Evolutionary conservation across 331 rosid species (phyloP).

Genomic region (Erythrophleum ivorense): DNA sequence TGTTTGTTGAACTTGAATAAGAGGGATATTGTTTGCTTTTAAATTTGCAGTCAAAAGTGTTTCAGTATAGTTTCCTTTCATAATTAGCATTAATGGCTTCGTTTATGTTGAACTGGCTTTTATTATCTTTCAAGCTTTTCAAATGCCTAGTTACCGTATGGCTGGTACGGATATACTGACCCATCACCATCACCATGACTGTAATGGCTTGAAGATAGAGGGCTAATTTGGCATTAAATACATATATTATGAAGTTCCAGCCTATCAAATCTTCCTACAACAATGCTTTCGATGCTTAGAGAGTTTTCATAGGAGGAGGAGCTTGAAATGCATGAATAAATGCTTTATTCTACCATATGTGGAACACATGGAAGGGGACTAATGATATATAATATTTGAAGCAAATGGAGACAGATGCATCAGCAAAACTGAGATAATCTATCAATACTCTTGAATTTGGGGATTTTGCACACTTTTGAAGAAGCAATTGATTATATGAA

Average conservation of each 20-base stretch:
- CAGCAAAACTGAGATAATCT: background rate
- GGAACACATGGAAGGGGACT: background rate
- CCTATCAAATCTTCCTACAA: background rate
- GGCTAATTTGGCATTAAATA: background rate
- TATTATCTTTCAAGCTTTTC: background rate
- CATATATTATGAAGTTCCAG: background rate
- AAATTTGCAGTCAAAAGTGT: background rate
- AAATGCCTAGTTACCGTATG: background rate
- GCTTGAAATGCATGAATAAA: background rate
- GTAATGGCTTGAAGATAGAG: background rate
- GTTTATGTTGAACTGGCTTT: slow-evolving; percentile 1
- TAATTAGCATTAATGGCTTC: background rate
- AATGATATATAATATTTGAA: background rate
- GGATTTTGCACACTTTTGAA: background rate
- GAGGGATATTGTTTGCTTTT: background rate
- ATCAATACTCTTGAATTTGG: background rate
- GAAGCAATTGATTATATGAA: background rate
- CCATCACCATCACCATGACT: background rate
- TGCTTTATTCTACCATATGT: background rate
- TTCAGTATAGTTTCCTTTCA: background rate
- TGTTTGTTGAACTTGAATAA: background rate
- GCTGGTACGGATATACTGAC: background rate
- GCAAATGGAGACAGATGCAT: background rate
- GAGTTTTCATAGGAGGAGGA: background rate
- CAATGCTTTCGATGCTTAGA: slow-evolving; percentile 1